Percentiles rank a stretch among this genome's conserved stretches.
Evolutionary conservation across 805 yeast species (phyloP).

Genomic region (Ogataea polymorpha): DNA sequence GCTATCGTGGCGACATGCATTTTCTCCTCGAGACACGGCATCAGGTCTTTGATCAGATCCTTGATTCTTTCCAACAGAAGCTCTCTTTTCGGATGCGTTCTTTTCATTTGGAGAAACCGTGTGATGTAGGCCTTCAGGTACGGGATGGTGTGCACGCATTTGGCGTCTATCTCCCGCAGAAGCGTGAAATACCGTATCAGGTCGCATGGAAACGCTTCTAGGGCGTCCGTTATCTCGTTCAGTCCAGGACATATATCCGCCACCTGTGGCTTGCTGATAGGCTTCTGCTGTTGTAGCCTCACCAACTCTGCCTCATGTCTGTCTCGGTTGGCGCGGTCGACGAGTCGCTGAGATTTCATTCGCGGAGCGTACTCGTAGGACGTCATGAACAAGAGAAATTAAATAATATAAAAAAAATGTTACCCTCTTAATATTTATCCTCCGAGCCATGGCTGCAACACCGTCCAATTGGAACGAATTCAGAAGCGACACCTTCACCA

Average conservation of each 20-base stretch:
- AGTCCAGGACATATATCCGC: conserved; percentile 71
- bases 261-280: conserved; percentile 24
- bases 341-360: conserved; percentile 27
- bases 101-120: conserved; percentile 40
- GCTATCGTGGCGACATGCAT: conserved; percentile 96
- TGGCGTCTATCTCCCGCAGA: conserved; percentile 91
- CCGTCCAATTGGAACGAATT: conserved; percentile 43
- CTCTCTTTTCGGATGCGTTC: conserved; percentile 37
- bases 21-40: conserved; percentile 93
- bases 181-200: conserved; percentile 81
- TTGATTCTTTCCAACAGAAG: conserved; percentile 39
- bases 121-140: conserved; percentile 53
- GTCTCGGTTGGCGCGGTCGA: conserved; percentile 22
- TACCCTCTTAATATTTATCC: conserved; percentile 6
- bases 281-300: conserved; percentile 12
- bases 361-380: conserved; percentile 28
- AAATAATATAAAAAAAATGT: conserved; percentile 2
- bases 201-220: conserved; percentile 86
- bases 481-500: conserved; percentile 85
- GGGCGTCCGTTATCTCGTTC: conserved; percentile 86
- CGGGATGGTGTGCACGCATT: conserved; percentile 76
- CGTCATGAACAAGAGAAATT: conserved; percentile 16
- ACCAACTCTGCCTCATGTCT: conserved; percentile 9
- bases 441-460: conserved; percentile 1
- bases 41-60: conserved; percentile 57